phyloP scores from a whole-genome alignment of 176 grass and related monocot species.

The Musa acuminata region DNA sequence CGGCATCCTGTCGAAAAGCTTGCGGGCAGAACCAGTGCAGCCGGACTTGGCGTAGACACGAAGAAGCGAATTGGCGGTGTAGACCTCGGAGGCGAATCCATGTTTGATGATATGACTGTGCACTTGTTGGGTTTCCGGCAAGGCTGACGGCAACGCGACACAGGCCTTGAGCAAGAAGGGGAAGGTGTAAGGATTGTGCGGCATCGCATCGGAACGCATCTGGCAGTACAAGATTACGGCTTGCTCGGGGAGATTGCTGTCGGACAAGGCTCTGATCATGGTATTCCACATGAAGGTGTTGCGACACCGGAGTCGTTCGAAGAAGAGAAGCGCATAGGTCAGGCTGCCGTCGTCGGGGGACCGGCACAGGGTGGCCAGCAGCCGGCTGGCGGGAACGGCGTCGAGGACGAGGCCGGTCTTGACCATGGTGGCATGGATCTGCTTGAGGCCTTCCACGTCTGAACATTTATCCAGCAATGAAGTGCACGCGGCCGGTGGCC shows the following conservation, averaged over 20 bases:
- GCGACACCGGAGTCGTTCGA: neutral
- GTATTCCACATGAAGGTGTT: constrained; percentile 18
- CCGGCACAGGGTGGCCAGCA: neutral
- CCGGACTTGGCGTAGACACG: constrained; percentile 1
- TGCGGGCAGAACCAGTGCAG: neutral
- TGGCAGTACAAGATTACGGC: constrained; percentile 14
- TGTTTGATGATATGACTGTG: constrained; percentile 7
- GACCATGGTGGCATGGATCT: neutral
- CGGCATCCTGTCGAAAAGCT: neutral
- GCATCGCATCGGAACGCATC: neutral
- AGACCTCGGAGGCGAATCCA: constrained; percentile 9
- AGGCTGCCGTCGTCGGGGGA: neutral
- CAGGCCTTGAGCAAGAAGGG: constrained; percentile 24
- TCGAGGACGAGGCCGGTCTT: constrained; percentile 10
- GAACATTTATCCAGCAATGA: neutral
- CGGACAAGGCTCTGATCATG: constrained; percentile 9
- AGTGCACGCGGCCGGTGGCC: neutral
- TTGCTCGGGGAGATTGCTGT: neutral
- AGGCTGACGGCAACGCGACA: neutral
- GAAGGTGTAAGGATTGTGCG: constrained; percentile 10
- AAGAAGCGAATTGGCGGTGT: constrained; percentile 12
- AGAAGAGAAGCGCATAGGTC: neutral
- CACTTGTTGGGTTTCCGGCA: constrained; percentile 6
- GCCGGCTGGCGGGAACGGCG: neutral
- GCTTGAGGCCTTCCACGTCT: neutral